Conservation (phyloP, 1,139 yeast genomes). For the Debaryomycetaceae sp. region DNA sequence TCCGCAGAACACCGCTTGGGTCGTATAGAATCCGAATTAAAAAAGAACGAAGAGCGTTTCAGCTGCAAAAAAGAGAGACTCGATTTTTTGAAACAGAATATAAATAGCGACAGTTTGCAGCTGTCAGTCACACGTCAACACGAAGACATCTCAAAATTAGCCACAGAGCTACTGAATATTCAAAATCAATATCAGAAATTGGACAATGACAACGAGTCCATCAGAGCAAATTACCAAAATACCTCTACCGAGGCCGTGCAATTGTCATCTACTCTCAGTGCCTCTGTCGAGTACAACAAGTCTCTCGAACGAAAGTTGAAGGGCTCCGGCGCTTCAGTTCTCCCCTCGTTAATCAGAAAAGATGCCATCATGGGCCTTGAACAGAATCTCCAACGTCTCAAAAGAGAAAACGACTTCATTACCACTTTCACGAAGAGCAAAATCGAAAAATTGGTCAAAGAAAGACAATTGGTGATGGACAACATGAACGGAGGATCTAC, state of each 20-base stretch:
- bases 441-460: slow-evolving; percentile 38
- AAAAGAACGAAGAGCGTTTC: slow-evolving; percentile 16
- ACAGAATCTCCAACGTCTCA: slow-evolving; percentile 21
- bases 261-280: slow-evolving; percentile 31
- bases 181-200: slow-evolving; percentile 24
- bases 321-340: slow-evolving; percentile 41
- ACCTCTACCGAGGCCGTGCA: slow-evolving; percentile 57
- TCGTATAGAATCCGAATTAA: slow-evolving; percentile 34
- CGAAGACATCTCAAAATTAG: slow-evolving; percentile 24
- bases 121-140: slow-evolving; percentile 22
- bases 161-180: slow-evolving; percentile 24
- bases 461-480: slow-evolving; percentile 34
- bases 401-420: slow-evolving; percentile 35
- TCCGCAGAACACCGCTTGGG: slow-evolving; percentile 45
- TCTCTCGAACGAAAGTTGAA: slow-evolving; percentile 32
- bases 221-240: slow-evolving; percentile 50
- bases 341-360: slow-evolving; percentile 36
- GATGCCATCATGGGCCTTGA: slow-evolving; percentile 33
- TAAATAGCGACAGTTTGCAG: slow-evolving; percentile 5
- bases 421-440: slow-evolving; percentile 26
- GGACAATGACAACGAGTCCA: slow-evolving; percentile 32
- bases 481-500: slow-evolving; percentile 24
- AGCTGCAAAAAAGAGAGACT: slow-evolving; percentile 16
- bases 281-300: slow-evolving; percentile 23
- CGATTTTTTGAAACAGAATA: slow-evolving; percentile 13